Evolutionary conservation across 495 filamentous ascomycete species (phyloP).

Genomic region (Apiosordaria backusii): DNA sequence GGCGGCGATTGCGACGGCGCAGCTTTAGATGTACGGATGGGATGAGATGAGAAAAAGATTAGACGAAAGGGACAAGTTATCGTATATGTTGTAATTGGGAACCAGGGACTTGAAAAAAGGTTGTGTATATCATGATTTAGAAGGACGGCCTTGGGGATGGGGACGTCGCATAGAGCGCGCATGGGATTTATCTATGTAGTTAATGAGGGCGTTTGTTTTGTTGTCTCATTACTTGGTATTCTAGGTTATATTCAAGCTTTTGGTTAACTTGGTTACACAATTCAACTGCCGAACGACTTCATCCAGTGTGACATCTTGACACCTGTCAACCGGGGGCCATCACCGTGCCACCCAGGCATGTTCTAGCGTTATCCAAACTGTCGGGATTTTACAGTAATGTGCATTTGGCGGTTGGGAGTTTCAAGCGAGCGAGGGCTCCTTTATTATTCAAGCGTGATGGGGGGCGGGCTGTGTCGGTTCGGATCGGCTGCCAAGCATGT

Average conservation of each 20-base stretch:
- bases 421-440: neutral
- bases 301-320: neutral
- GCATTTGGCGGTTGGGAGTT: neutral
- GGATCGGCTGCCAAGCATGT: conserved; percentile 1
- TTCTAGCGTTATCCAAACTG: neutral
- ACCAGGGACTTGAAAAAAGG: conserved; percentile 1
- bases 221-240: neutral
- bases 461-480: neutral
- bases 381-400: neutral
- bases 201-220: neutral
- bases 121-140: conserved; percentile 1
- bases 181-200: neutral
- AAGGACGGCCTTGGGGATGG: neutral
- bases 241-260: neutral
- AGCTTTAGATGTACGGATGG: conserved; percentile 23
- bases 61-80: neutral
- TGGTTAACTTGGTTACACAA: neutral
- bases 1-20: conserved; percentile 71
- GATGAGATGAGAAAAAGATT: neutral
- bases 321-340: neutral
- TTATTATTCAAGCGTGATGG: neutral
- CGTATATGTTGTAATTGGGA: conserved; percentile 4
- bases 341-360: neutral
- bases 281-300: neutral
- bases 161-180: conserved; percentile 2